These are phyloP conservation scores for Mollisiaceae sp. DNA, from an alignment of 2,329 filamentous ascomycete species.

Conservation along the genomic window DNA sequence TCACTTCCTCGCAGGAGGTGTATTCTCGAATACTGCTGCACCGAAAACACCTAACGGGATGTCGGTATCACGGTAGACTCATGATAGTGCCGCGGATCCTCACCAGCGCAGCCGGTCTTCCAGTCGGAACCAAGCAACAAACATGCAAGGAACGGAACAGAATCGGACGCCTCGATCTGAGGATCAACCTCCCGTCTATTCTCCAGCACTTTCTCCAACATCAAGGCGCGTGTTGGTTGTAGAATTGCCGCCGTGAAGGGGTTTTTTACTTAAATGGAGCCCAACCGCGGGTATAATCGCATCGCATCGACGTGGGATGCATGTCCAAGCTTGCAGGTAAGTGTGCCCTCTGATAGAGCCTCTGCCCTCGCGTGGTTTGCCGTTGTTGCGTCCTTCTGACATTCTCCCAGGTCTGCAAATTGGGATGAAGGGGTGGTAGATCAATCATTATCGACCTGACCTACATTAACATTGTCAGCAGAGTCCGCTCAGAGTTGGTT, in stretches of 20 bases:
- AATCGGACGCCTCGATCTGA: too few relatives aligned
- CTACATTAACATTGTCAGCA: neutral
- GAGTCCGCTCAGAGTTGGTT: neutral
- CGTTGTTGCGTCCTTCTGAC: neutral
- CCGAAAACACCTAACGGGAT: neutral
- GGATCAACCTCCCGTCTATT: neutral
- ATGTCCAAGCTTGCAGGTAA: neutral
- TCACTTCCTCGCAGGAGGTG: neutral
- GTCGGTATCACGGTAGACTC: neutral
- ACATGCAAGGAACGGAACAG: neutral
- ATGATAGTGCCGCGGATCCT: neutral
- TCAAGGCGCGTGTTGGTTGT: neutral
- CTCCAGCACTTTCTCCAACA: neutral
- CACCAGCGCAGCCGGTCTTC: neutral
- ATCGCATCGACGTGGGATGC: neutral
- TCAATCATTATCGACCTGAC: neutral
- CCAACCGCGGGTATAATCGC: neutral
- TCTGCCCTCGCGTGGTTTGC: neutral
- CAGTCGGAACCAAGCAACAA: neutral
- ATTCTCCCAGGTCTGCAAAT: neutral
- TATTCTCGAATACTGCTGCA: neutral
- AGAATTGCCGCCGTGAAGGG: constrained; percentile 8
- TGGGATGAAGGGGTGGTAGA: neutral
- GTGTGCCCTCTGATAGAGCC: neutral
- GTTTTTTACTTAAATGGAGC: constrained; percentile 2